A percentile compares a stretch with the other conserved stretches of the same genome.
phyloP scores from a whole-genome alignment of 768 basidiomycete species.

The Leccinum barrowsii region DNA sequence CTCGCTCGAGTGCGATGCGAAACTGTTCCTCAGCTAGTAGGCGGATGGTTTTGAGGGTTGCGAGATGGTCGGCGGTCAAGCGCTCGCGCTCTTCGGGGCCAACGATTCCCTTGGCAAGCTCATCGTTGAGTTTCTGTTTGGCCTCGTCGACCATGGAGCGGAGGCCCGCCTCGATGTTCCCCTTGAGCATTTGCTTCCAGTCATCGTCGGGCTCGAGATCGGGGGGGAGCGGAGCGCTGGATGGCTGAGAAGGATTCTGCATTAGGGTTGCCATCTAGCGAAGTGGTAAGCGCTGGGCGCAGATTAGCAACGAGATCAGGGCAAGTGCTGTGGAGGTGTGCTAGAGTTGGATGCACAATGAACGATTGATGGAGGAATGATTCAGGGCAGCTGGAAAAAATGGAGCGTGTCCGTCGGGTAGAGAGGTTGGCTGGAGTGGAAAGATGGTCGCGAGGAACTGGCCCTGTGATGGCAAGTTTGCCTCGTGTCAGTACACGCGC shows the following conservation, averaged over 20 bases:
- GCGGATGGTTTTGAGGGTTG: constrained; percentile 43
- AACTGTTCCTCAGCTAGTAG: constrained; percentile 46
- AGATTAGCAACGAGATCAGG: constrained; percentile 4
- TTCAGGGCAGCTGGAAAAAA: constrained; percentile 11
- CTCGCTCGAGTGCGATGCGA: constrained; percentile 40
- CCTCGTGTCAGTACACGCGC: constrained; percentile 59
- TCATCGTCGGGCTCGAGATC: constrained; percentile 49
- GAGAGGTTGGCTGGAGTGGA: constrained; percentile 12
- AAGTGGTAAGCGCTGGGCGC: constrained; percentile 3
- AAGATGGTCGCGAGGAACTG: constrained; percentile 20
- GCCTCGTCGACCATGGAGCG: constrained; percentile 52
- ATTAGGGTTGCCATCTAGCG: constrained; percentile 25
- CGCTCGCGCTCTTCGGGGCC: constrained; percentile 32
- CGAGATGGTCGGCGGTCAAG: constrained; percentile 38
- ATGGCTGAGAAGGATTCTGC: constrained; percentile 11
- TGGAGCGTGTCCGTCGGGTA: constrained; percentile 15
- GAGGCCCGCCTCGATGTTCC: constrained; percentile 49
- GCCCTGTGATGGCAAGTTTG: constrained; percentile 40
- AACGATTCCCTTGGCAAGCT: constrained; percentile 44
- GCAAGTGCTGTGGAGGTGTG: neutral
- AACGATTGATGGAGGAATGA: constrained; percentile 2
- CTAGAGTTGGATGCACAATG: neutral
- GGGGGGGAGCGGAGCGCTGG: constrained; percentile 10
- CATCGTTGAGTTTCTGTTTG: constrained; percentile 51
- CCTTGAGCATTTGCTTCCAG: constrained; percentile 48